phyloP scores from a whole-genome alignment of 1,284 basidiomycete species.

The Cryptococcus amylolentus region DNA sequence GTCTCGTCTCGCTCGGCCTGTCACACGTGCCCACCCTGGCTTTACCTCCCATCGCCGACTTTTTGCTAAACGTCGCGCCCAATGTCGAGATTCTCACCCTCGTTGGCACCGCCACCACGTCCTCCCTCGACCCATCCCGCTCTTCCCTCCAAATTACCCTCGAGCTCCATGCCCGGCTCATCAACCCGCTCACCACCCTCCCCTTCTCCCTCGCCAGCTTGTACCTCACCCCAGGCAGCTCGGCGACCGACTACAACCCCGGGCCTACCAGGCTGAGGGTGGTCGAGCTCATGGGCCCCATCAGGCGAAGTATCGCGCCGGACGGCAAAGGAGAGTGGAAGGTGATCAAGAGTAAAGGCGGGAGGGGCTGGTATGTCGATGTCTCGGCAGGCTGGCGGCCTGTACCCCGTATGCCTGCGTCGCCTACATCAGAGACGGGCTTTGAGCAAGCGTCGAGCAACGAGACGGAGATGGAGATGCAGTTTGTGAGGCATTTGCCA shows the following conservation, averaged over 20 bases:
- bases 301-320: slow-evolving; percentile 58
- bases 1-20: slow-evolving; percentile 79
- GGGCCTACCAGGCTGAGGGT: slow-evolving; percentile 77
- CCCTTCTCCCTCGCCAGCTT: slow-evolving; percentile 62
- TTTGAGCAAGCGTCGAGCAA: not conserved
- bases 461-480: not conserved
- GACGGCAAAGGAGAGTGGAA: slow-evolving; percentile 69
- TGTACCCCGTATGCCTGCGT: not conserved
- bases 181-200: slow-evolving; percentile 73
- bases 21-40: slow-evolving; percentile 74
- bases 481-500: slow-evolving; percentile 42
- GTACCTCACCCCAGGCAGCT: slow-evolving; percentile 15
- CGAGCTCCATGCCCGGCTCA: slow-evolving; percentile 57
- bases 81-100: slow-evolving; percentile 84
- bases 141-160: slow-evolving; percentile 47
- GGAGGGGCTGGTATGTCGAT: slow-evolving; percentile 93
- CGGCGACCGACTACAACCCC: slow-evolving; percentile 42
- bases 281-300: slow-evolving; percentile 74
- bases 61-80: slow-evolving; percentile 66
- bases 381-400: slow-evolving; percentile 71
- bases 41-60: slow-evolving; percentile 64
- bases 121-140: slow-evolving; percentile 56
- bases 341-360: slow-evolving; percentile 83
- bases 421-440: not conserved
- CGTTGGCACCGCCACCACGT: slow-evolving; percentile 70